Conservation (phyloP, 2,329 filamentous ascomycete genomes). For the Xylaria sp. region DNA sequence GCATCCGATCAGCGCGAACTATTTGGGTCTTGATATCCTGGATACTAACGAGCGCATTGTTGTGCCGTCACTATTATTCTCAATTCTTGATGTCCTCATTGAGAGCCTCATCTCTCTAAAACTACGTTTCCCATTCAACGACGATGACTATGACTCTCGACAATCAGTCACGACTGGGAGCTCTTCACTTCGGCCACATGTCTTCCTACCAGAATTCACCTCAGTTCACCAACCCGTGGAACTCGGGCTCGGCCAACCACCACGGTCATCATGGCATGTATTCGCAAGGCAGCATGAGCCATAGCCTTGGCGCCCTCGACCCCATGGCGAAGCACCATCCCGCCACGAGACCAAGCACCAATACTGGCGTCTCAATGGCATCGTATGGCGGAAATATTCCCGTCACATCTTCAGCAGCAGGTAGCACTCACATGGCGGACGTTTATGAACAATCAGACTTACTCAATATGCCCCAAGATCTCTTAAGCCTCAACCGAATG, state of each 20-base stretch:
- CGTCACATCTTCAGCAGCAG: conserved; percentile 78
- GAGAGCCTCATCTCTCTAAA: conserved; percentile 46
- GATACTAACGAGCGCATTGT: conserved; percentile 26
- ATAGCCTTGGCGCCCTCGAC: conserved; percentile 67
- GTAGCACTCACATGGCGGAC: conserved; percentile 71
- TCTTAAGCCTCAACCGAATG: conserved; percentile 74
- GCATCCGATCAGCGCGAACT: conserved; percentile 65
- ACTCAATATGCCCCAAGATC: conserved; percentile 79
- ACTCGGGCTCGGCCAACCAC: conserved; percentile 67
- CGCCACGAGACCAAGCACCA: conserved; percentile 67
- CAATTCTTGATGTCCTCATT: conserved; percentile 33
- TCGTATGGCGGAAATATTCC: conserved; percentile 78
- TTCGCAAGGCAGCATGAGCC: conserved; percentile 65
- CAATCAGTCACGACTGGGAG: conserved; percentile 83
- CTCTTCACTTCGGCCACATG: conserved; percentile 83
- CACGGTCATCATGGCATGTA: conserved; percentile 71
- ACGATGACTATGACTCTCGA: conserved; percentile 97
- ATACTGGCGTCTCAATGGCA: conserved; percentile 70
- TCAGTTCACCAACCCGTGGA: conserved; percentile 93
- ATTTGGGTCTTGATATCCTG: conserved; percentile 42
- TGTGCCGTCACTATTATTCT: conserved; percentile 14
- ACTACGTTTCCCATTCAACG: conserved; percentile 46
- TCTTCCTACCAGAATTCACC: conserved; percentile 73
- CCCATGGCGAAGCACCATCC: conserved; percentile 66
- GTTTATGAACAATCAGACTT: conserved; percentile 72